phyloP scores from a whole-genome alignment of 192 early-diverging fungal species.

The Coemansia nantahalensis region DNA sequence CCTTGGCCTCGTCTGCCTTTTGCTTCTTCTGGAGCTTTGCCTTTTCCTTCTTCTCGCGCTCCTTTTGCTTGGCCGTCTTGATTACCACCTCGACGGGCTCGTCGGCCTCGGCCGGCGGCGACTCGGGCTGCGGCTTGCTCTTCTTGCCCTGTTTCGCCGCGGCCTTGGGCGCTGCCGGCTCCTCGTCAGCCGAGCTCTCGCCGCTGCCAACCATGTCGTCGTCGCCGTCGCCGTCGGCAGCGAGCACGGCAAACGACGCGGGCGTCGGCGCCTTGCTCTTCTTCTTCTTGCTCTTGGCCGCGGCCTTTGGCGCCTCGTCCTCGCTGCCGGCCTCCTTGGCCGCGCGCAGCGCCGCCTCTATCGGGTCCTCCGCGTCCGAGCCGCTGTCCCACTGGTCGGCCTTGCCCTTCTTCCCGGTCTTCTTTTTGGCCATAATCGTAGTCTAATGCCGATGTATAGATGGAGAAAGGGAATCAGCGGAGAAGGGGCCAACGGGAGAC shows the following conservation, averaged over 20 bases:
- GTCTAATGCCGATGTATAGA: no score
- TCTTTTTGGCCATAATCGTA: slow-evolving; percentile 31
- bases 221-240: slow-evolving; percentile 42
- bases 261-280: slow-evolving; percentile 7
- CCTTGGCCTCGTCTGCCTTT: slow-evolving; percentile 37
- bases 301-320: background rate
- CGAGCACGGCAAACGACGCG: slow-evolving; percentile 17
- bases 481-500: no score
- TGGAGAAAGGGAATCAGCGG: no score
- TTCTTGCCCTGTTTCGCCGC: slow-evolving; percentile 33
- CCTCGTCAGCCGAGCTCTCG: slow-evolving; percentile 13
- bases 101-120: slow-evolving; percentile 5
- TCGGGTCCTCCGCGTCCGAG: slow-evolving; percentile 3
- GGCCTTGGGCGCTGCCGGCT: slow-evolving; percentile 4
- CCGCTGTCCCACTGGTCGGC: slow-evolving; percentile 2
- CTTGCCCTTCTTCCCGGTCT: slow-evolving; percentile 10
- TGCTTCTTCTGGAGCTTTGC: slow-evolving; percentile 45
- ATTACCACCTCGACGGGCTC: slow-evolving; percentile 53
- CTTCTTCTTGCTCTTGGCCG: slow-evolving; percentile 31
- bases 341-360: slow-evolving; percentile 3
- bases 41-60: slow-evolving; percentile 54
- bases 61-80: slow-evolving; percentile 54
- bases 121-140: slow-evolving; percentile 4
- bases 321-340: slow-evolving; percentile 3
- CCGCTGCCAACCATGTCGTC: slow-evolving; percentile 24